These are phyloP conservation scores for Blastobotrys buckinghamii DNA, from an alignment of 1,139 yeast species.

Conservation along the genomic window DNA sequence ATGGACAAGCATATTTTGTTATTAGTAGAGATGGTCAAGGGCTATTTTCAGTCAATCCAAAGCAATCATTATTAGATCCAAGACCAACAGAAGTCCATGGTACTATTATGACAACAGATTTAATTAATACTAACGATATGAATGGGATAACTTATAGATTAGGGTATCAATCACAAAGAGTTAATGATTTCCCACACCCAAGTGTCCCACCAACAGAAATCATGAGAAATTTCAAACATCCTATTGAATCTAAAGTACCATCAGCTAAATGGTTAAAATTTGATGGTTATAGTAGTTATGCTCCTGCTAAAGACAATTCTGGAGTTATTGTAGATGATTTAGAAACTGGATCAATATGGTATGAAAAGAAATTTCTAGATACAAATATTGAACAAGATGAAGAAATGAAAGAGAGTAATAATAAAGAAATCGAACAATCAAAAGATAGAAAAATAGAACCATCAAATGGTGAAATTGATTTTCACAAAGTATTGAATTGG, in stretches of 20 bases:
- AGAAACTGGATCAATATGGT: conserved; percentile 69
- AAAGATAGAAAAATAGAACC: conserved; percentile 9
- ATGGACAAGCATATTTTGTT: conserved; percentile 59
- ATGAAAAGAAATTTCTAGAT: conserved; percentile 46
- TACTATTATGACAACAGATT: conserved; percentile 51
- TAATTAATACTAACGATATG: conserved; percentile 49
- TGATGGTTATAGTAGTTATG: conserved; percentile 63
- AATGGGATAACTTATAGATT: conserved; percentile 37
- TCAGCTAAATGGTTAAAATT: conserved; percentile 77
- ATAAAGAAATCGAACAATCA: conserved; percentile 14
- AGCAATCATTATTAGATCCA: conserved; percentile 61
- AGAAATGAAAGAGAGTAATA: neutral
- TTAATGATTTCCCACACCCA: conserved; percentile 52
- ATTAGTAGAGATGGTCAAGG: conserved; percentile 51
- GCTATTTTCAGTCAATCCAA: conserved; percentile 59
- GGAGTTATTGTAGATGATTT: conserved; percentile 59
- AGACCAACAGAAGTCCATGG: conserved; percentile 57
- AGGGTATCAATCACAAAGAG: conserved; percentile 43
- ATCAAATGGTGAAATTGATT: conserved; percentile 27
- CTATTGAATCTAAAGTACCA: conserved; percentile 79
- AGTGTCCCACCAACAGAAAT: conserved; percentile 61
- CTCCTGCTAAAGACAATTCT: conserved; percentile 70
- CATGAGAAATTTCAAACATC: conserved; percentile 69
- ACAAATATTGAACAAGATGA: neutral
- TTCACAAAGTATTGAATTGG: conserved; percentile 50